These are phyloP conservation scores for Infundibulicybe gibba DNA, from an alignment of 768 basidiomycete species.

Conservation along the genomic window DNA sequence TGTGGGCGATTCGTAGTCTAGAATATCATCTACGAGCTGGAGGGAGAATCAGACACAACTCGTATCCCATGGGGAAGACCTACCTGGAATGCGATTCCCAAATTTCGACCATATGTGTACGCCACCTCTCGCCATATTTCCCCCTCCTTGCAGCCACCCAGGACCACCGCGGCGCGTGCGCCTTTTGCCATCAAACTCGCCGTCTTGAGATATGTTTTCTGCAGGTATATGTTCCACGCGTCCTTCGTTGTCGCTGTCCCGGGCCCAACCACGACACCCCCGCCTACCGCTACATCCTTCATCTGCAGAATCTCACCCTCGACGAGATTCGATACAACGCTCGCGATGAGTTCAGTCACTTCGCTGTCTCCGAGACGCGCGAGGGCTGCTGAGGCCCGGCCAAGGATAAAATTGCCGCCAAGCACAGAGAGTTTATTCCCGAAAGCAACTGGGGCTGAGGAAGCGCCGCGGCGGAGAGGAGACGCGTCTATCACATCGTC, in stretches of 20 bases:
- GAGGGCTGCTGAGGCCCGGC: conserved; percentile 78
- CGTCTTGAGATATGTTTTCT: conserved; percentile 58
- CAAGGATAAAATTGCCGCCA: conserved; percentile 89
- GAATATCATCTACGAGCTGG: conserved; percentile 83
- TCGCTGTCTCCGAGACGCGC: conserved; percentile 78
- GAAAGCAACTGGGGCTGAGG: conserved; percentile 79
- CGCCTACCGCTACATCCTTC: conserved; percentile 42
- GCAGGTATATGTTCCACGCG: background rate
- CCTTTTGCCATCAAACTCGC: conserved; percentile 76
- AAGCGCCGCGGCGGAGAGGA: conserved; percentile 67
- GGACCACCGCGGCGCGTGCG: conserved; percentile 66
- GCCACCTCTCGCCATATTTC: conserved; percentile 76
- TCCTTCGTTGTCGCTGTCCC: conserved; percentile 2
- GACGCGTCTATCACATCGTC: conserved; percentile 94
- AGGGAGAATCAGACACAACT: conserved; percentile 1
- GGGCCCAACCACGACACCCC: conserved; percentile 11
- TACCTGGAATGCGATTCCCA: conserved; percentile 50
- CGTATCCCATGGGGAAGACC: conserved; percentile 3
- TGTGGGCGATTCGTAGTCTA: conserved; percentile 52
- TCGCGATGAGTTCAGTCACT: conserved; percentile 86
- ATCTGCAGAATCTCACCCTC: conserved; percentile 94
- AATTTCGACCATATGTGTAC: conserved; percentile 73
- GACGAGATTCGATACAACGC: conserved; percentile 84
- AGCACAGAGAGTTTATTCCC: conserved; percentile 88
- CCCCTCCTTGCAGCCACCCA: conserved; percentile 62